Conservation (phyloP, 2,329 filamentous ascomycete species). For the Seiridium unicorne region DNA sequence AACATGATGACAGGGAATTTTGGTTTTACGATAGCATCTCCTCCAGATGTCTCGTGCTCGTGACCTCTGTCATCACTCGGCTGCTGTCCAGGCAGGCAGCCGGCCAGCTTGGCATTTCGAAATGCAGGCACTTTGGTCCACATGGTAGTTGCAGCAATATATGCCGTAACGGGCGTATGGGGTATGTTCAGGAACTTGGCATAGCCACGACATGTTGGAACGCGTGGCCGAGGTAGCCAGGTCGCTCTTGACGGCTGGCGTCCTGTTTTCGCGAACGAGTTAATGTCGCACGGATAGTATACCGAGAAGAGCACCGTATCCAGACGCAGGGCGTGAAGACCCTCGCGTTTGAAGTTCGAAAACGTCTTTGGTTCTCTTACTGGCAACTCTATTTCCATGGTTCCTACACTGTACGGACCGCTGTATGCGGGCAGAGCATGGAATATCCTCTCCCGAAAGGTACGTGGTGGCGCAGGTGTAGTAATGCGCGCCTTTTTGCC, state of each 20-base stretch:
- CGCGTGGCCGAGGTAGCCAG: constrained; percentile 60
- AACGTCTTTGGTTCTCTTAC: constrained; percentile 38
- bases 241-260: constrained; percentile 52
- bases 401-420: constrained; percentile 67
- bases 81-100: constrained; percentile 47
- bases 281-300: constrained; percentile 61
- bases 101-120: constrained; percentile 57
- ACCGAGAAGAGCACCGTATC: constrained; percentile 62
- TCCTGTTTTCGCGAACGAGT: constrained; percentile 31
- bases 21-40: constrained; percentile 28
- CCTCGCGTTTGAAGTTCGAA: constrained; percentile 37
- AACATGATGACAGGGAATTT: constrained; percentile 64
- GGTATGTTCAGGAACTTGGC: constrained; percentile 58
- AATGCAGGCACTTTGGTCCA: constrained; percentile 66
- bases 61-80: constrained; percentile 15
- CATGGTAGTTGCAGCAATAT: constrained; percentile 56
- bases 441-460: constrained; percentile 35
- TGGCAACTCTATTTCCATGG: constrained; percentile 65
- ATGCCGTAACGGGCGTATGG: constrained; percentile 44
- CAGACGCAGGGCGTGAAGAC: constrained; percentile 37
- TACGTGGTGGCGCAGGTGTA: constrained; percentile 13
- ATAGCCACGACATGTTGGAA: constrained; percentile 58
- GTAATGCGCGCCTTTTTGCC: neutral
- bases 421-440: constrained; percentile 58
- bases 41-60: constrained; percentile 16